These are phyloP conservation scores for Citrullus colocynthis DNA, from an alignment of 306 rosid species.

Conservation along the genomic window DNA sequence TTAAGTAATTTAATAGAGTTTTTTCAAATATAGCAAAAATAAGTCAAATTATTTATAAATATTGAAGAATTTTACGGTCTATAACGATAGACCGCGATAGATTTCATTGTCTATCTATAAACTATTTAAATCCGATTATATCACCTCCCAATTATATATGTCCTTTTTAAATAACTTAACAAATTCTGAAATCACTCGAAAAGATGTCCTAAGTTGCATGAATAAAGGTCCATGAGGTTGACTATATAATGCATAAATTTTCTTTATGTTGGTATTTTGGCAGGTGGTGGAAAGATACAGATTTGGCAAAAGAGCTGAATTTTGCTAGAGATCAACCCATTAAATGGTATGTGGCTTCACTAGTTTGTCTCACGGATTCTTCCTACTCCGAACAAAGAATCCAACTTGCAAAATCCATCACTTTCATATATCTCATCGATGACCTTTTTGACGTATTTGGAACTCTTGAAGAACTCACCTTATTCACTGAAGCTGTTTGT, in stretches of 20 bases:
- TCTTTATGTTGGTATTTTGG: neutral
- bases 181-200: no score
- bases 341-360: conserved; percentile 56
- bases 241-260: neutral
- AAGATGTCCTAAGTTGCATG: no score
- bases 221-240: no score
- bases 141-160: no score
- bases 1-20: no score
- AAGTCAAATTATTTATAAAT: no score
- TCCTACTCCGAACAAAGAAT: conserved; percentile 36
- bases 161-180: no score
- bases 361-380: conserved; percentile 42
- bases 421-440: conserved; percentile 51
- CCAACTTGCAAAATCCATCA: conserved; percentile 54
- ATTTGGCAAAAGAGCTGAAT: conserved; percentile 31
- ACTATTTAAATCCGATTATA: no score
- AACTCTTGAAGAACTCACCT: conserved; percentile 35
- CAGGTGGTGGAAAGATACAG: conserved; percentile 60
- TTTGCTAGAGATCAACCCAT: conserved; percentile 53
- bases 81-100: no score
- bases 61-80: no score
- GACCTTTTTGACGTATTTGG: conserved; percentile 63
- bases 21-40: no score
- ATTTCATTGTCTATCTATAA: no score
- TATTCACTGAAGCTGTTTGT: conserved; percentile 39